Conservation (phyloP, 495 filamentous ascomycete genomes). For the Neurospora sp. region DNA sequence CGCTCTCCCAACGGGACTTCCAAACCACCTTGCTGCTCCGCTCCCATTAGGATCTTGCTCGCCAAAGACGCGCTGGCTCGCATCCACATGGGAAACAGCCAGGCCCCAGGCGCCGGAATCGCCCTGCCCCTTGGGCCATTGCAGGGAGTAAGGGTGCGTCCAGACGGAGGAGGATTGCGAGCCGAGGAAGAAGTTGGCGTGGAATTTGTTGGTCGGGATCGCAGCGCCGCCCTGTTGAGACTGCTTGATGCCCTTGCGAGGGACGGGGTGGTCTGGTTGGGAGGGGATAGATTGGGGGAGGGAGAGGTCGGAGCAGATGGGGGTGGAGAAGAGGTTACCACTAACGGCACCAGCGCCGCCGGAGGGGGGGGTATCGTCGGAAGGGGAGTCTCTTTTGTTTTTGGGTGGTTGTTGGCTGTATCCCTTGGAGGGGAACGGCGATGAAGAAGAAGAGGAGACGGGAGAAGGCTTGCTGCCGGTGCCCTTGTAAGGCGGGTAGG, state of each 20-base stretch:
- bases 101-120: conserved; percentile 64
- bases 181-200: conserved; percentile 78
- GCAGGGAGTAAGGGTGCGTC: conserved; percentile 77
- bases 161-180: conserved; percentile 60
- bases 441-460: background rate
- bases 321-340: conserved; percentile 39
- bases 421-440: background rate
- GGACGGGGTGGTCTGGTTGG: conserved; percentile 30
- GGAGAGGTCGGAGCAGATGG: conserved; percentile 52
- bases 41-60: conserved; percentile 27
- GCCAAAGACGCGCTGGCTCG: conserved; percentile 54
- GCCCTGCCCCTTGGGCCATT: conserved; percentile 65
- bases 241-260: conserved; percentile 30
- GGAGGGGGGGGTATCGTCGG: background rate
- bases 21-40: conserved; percentile 58
- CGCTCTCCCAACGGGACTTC: conserved; percentile 75
- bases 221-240: conserved; percentile 33
- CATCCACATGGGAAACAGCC: conserved; percentile 61
- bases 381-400: background rate
- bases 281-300: conserved; percentile 42
- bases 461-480: background rate
- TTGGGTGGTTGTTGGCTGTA: background rate
- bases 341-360: background rate
- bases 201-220: conserved; percentile 84
- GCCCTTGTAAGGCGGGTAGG: background rate